phyloP scores from a whole-genome alignment of 192 early-diverging fungal species.

The Pilaira anomala region DNA sequence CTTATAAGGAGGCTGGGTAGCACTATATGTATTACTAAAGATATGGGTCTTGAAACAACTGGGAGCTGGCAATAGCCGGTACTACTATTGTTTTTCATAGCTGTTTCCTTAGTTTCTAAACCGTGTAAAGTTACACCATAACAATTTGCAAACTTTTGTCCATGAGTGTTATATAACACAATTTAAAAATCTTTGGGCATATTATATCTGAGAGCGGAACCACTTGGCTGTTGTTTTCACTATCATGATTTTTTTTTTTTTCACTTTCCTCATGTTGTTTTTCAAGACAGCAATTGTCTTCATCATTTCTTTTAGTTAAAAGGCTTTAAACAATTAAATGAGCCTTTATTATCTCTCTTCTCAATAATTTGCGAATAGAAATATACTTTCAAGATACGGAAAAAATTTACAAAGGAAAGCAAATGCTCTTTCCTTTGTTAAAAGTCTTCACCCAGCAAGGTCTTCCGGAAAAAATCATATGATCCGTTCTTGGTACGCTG shows the following conservation, averaged over 20 bases:
- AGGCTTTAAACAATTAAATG: background rate
- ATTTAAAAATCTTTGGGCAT: too few species aligned
- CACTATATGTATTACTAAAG: too few species aligned
- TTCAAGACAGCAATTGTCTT: background rate
- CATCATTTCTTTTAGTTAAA: background rate
- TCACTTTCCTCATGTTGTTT: background rate
- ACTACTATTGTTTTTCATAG: too few species aligned
- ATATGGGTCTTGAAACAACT: too few species aligned
- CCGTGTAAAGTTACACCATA: too few species aligned
- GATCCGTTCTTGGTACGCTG: background rate
- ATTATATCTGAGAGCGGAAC: too few species aligned
- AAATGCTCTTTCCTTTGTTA: background rate
- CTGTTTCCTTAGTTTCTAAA: too few species aligned
- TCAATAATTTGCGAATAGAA: constrained; percentile 1
- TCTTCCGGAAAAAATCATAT: background rate
- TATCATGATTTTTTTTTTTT: background rate
- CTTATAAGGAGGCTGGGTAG: too few species aligned
- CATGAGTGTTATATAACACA: too few species aligned
- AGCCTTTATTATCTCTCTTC: background rate
- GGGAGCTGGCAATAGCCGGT: too few species aligned
- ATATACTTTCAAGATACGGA: background rate
- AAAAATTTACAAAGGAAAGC: background rate
- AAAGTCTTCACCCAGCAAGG: background rate
- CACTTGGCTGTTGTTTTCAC: too few species aligned
- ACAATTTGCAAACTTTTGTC: too few species aligned